These are phyloP conservation scores for Coprinopsis strossmayeri DNA, from an alignment of 768 basidiomycete genomes.

Conservation along the genomic window DNA sequence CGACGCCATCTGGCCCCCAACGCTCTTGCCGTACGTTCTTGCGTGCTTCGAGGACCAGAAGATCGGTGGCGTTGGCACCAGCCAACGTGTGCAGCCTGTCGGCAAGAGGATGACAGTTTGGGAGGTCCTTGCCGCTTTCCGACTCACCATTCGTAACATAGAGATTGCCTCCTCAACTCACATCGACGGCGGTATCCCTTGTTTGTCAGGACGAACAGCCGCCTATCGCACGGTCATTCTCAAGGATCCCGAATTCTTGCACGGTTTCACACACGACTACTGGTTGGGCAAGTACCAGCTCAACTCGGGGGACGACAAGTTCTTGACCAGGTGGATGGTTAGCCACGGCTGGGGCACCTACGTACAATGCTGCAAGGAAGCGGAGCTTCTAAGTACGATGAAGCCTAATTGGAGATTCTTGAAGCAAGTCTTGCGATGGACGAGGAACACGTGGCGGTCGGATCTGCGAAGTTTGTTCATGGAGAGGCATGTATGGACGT, in stretches of 20 bases:
- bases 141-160: slow-evolving; percentile 89
- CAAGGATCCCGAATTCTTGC: slow-evolving; percentile 89
- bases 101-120: slow-evolving; percentile 83
- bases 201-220: slow-evolving; percentile 88
- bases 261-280: slow-evolving; percentile 91
- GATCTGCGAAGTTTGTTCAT: slow-evolving; percentile 86
- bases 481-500: slow-evolving; percentile 82
- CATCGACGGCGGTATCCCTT: slow-evolving; percentile 89
- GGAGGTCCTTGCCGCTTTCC: slow-evolving; percentile 93
- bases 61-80: slow-evolving; percentile 88
- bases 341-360: slow-evolving; percentile 95
- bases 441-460: slow-evolving; percentile 89
- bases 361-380: slow-evolving; percentile 81
- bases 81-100: slow-evolving; percentile 79
- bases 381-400: slow-evolving; percentile 87
- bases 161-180: slow-evolving; percentile 87
- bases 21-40: slow-evolving; percentile 80
- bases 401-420: slow-evolving; percentile 95
- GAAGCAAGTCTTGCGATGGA: slow-evolving; percentile 92
- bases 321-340: slow-evolving; percentile 95
- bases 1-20: slow-evolving; percentile 94
- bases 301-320: slow-evolving; percentile 93
- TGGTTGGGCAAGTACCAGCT: slow-evolving; percentile 94
- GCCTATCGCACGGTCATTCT: slow-evolving; percentile 92
- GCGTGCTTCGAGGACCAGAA: slow-evolving; percentile 95